Base-by-base conservation (phyloP, 495 filamentous ascomycete genomes). In the Aspergillus haitiensis region DNA sequence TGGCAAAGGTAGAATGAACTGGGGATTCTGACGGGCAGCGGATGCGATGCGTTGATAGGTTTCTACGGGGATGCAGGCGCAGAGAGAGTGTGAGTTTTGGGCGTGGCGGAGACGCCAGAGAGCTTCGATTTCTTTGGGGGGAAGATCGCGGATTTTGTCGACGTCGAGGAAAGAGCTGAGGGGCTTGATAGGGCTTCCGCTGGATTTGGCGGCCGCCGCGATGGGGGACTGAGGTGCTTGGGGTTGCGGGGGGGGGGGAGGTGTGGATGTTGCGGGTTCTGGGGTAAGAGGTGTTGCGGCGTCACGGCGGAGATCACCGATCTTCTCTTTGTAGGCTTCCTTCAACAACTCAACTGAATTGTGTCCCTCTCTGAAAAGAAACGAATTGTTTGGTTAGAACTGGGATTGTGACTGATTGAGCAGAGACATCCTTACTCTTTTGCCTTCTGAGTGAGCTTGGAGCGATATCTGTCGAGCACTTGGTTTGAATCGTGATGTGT, bases 91-190 rank as follows among this genome's bases (percentile, higher is more conserved):
- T 0, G 85, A 70, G 58, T 86, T 82, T 3, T 78, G 69, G 35
- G 90, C 85, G 75, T 97, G 91, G 16, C 89, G 89, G n/a, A 94
- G 83, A 2, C 92, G 89, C 94, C 94, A 98, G 66, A 97, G 82
- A 31, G 86, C 82, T 67, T 92, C 85, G 56, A 98, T 88, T 68
- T 98, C 91, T 64, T 87, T 85, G n/a, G 79, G 64, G 0, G 93
- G 90, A 15, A 97, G 88, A 33, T 71, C 64, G 49, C 77, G 75
- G 44, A 87, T 85, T 68, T 96, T 97, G 50, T 84, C 74, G 49
- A 97, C 76, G 70, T 97, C 90, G 60, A 98, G 80, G 78, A 87
- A 97, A 52, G 86, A 83, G 64, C 84, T 84, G 47, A 98, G 87
- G 0, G 88, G 86, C 67, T 95, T 96, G 58, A 97, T 78, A 46